These are phyloP conservation scores for Trichoderma atrobrunneum DNA, from an alignment of 2,329 filamentous ascomycete species.

Conservation along the genomic window DNA sequence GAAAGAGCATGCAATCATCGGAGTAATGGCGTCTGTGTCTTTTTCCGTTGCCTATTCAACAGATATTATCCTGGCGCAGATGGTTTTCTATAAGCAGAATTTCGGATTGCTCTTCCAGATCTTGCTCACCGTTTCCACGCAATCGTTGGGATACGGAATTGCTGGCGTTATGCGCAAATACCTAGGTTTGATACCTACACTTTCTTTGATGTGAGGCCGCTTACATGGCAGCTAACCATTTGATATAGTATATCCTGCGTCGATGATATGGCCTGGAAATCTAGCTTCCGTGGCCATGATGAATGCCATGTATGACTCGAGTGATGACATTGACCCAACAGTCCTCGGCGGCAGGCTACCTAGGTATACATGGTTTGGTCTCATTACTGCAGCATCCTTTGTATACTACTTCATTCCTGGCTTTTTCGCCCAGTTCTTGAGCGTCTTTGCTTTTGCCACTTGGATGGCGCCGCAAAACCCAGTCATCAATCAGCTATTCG, in stretches of 20 bases:
- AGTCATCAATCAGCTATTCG: conserved; percentile 70
- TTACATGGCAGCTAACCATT: neutral
- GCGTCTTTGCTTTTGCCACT: conserved; percentile 67
- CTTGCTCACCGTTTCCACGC: conserved; percentile 64
- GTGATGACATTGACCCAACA: conserved; percentile 47
- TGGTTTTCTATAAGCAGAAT: conserved; percentile 68
- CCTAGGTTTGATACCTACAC: conserved; percentile 43
- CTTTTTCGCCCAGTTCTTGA: conserved; percentile 66
- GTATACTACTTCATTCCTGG: conserved; percentile 69
- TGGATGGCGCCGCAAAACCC: conserved; percentile 69
- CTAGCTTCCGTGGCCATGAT: conserved; percentile 66
- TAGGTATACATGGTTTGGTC: conserved; percentile 62
- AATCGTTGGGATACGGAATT: conserved; percentile 67
- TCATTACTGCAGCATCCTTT: conserved; percentile 57
- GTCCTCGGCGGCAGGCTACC: conserved; percentile 63
- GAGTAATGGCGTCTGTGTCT: conserved; percentile 69
- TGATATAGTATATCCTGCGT: conserved; percentile 56
- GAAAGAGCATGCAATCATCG: conserved; percentile 67
- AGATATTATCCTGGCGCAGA: conserved; percentile 69
- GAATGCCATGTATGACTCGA: conserved; percentile 68
- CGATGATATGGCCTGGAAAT: conserved; percentile 73
- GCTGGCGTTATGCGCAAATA: conserved; percentile 66
- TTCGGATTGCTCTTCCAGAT: conserved; percentile 67
- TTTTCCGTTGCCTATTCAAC: conserved; percentile 70
- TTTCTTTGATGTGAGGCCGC: neutral